Conservation (phyloP, 768 basidiomycete genomes). For the Dentipellis sp. region DNA sequence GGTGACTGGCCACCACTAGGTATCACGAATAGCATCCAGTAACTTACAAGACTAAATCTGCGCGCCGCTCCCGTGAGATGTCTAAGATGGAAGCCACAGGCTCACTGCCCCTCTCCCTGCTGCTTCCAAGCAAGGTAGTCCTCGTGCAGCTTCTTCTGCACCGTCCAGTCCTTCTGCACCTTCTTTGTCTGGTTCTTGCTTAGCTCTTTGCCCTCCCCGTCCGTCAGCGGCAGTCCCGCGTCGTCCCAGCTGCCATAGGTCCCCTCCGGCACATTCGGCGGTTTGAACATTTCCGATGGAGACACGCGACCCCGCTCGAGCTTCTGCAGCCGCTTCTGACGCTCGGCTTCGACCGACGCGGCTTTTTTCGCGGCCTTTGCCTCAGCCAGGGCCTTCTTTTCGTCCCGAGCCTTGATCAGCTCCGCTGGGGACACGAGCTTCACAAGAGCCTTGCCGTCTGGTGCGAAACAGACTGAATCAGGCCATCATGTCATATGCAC, state of each 20-base stretch:
- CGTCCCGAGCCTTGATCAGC: conserved; percentile 78
- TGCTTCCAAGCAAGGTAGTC: conserved; percentile 54
- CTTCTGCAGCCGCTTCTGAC: conserved; percentile 60
- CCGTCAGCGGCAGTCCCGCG: conserved; percentile 76
- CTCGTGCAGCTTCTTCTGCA: conserved; percentile 73
- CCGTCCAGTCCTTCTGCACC: conserved; percentile 58
- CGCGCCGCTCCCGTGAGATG: too few species aligned
- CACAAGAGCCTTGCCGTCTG: conserved; percentile 91
- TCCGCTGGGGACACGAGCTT: conserved; percentile 82
- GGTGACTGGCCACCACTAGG: conserved; percentile 6
- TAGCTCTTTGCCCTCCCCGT: conserved; percentile 75
- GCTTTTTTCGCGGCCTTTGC: conserved; percentile 78
- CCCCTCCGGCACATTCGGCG: conserved; percentile 65
- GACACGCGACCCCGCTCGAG: conserved; percentile 78
- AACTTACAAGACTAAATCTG: too few species aligned
- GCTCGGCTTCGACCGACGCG: conserved; percentile 53
- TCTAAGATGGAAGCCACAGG: neutral
- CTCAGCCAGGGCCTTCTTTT: conserved; percentile 67
- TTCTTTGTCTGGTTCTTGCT: conserved; percentile 78
- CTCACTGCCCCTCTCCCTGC: conserved; percentile 1
- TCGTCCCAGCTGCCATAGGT: conserved; percentile 82
- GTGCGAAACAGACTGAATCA: neutral
- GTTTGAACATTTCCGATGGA: conserved; percentile 76
- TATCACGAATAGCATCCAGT: neutral
- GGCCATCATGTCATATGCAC: conserved; percentile 1